Evolutionary conservation across 192 early-diverging fungal species (phyloP).

Genomic region (Backusella macrospora): DNA sequence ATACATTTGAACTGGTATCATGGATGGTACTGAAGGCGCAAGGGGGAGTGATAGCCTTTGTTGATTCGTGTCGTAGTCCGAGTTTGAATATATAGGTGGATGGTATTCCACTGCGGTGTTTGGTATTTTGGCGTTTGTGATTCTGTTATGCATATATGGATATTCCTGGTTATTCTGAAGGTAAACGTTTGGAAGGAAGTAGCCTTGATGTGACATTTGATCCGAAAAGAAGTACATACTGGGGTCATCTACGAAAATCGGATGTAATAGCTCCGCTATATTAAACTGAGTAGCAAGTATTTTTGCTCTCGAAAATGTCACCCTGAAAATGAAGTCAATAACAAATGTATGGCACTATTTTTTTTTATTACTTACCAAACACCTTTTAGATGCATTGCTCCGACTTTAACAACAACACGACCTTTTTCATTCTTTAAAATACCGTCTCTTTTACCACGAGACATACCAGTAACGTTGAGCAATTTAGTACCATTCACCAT

Average conservation of each 20-base stretch:
- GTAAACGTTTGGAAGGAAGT: conserved; percentile 20
- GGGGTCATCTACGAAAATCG: conserved; percentile 76
- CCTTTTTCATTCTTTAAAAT: conserved; percentile 69
- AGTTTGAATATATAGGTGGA: background rate
- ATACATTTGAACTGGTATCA: conserved; percentile 8
- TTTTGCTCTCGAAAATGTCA: conserved; percentile 64
- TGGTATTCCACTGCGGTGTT: background rate
- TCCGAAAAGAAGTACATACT: conserved; percentile 59
- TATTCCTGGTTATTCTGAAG: conserved; percentile 28
- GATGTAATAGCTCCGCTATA: conserved; percentile 67
- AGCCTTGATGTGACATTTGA: conserved; percentile 7
- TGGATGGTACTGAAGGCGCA: conserved; percentile 4
- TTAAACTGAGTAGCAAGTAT: conserved; percentile 68
- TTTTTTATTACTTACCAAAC: conserved; percentile 51
- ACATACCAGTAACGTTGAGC: conserved; percentile 65
- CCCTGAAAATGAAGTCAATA: conserved; percentile 36
- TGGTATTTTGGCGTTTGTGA: conserved; percentile 8
- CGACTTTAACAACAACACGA: conserved; percentile 64
- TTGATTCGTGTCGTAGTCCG: background rate
- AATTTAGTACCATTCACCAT: conserved; percentile 71
- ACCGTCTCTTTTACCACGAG: conserved; percentile 66
- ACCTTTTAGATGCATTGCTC: conserved; percentile 69
- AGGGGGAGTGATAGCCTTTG: background rate
- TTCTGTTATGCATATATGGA: conserved; percentile 1
- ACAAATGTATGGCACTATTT: conserved; percentile 11